A percentile compares a stretch with the other conserved stretches of the same genome.
These are phyloP conservation scores for Cryptosporidium ubiquitum DNA, from an alignment of 169 alveolate genomes.

Conservation along the genomic window DNA sequence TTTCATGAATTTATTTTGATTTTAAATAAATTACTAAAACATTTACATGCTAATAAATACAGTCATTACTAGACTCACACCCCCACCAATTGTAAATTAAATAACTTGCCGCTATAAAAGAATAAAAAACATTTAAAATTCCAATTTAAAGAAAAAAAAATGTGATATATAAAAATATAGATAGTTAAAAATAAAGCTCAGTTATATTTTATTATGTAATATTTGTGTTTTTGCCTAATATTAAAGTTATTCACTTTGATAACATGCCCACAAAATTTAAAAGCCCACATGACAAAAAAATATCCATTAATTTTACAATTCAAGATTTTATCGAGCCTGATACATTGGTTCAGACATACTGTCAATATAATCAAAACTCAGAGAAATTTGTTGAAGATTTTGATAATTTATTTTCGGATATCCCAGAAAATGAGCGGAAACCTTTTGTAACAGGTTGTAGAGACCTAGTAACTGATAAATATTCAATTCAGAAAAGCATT, in stretches of 20 bases:
- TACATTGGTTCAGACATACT: not conserved
- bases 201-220: not conserved
- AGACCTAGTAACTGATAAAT: not conserved
- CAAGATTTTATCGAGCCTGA: slow-evolving; percentile 3
- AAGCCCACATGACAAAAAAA: not conserved
- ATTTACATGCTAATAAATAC: slow-evolving; percentile 1
- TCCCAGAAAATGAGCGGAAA: not conserved
- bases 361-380: not conserved
- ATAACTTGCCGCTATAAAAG: slow-evolving; percentile 4
- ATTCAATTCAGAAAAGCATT: not conserved
- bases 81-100: slow-evolving; percentile 17
- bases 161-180: not conserved
- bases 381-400: not conserved
- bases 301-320: slow-evolving; percentile 27
- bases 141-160: not conserved
- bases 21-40: not conserved
- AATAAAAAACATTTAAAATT: not conserved
- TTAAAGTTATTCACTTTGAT: not conserved
- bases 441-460: slow-evolving; percentile 9
- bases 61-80: slow-evolving; percentile 30
- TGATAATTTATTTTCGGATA: not conserved
- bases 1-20: not conserved
- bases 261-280: not conserved
- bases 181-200: not conserved
- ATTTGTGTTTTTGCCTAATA: not conserved